A percentile compares a stretch with the other conserved stretches of the same genome.
Evolutionary conservation across 2,329 filamentous ascomycete genomes (phyloP).

Genomic region (Cladosporium austrohemisphaericum): DNA sequence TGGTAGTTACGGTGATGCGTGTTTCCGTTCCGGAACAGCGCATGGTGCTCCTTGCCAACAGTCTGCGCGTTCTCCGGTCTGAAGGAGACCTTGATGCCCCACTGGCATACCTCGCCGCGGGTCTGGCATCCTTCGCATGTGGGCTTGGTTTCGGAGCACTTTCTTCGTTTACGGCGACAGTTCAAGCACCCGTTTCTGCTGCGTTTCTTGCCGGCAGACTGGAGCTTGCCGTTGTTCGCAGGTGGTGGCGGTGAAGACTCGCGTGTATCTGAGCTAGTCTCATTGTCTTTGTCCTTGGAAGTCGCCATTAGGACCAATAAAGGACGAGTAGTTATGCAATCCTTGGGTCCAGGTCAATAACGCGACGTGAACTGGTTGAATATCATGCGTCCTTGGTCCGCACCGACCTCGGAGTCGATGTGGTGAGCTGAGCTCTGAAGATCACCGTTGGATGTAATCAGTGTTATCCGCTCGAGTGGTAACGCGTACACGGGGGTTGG

Average conservation of each 20-base stretch:
- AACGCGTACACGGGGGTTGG: too few species aligned
- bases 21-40: slow-evolving; percentile 18
- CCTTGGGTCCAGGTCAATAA: too few species aligned
- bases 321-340: too few species aligned
- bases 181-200: slow-evolving; percentile 35
- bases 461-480: too few species aligned
- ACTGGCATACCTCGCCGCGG: slow-evolving; percentile 30
- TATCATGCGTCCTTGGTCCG: too few species aligned
- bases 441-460: too few species aligned
- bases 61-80: slow-evolving; percentile 30
- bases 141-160: slow-evolving; percentile 32
- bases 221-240: slow-evolving; percentile 21
- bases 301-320: too few species aligned
- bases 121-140: slow-evolving; percentile 30
- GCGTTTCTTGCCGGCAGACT: slow-evolving; percentile 28
- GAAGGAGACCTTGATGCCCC: slow-evolving; percentile 29
- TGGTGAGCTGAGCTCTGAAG: too few species aligned
- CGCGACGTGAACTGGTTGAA: too few species aligned
- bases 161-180: slow-evolving; percentile 32
- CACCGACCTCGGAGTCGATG: too few species aligned
- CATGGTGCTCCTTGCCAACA: slow-evolving; percentile 29
- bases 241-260: slow-evolving; percentile 10
- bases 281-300: neutral
- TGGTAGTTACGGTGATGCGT: slow-evolving; percentile 21
- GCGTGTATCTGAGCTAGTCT: slow-evolving; percentile 6